A percentile compares a stretch with the other conserved stretches of the same genome.
phyloP scores from a whole-genome alignment of 108 stramenopile species.

The Cyclotella kingstonii region DNA sequence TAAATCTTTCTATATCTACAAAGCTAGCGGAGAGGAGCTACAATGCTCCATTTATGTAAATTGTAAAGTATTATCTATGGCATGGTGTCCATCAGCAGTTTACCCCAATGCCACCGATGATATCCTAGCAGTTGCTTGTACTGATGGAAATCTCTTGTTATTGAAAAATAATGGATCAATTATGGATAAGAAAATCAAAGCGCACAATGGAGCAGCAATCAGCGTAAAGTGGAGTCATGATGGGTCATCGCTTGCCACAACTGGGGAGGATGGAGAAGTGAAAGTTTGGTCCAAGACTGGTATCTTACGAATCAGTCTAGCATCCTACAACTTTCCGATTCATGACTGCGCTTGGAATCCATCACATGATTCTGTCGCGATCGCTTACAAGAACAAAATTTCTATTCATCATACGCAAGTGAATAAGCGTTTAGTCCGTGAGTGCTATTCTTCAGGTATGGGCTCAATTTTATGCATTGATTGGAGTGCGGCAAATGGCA shows the following conservation, averaged over 20 bases:
- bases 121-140: constrained; percentile 48
- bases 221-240: constrained; percentile 55
- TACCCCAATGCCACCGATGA: constrained; percentile 34
- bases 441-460: constrained; percentile 42
- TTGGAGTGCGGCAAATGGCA: constrained; percentile 47
- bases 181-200: constrained; percentile 56
- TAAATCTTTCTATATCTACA: not conserved
- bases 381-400: constrained; percentile 34
- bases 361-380: constrained; percentile 47
- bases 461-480: constrained; percentile 50
- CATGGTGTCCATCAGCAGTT: not conserved
- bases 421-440: constrained; percentile 42
- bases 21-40: not conserved
- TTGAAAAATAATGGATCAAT: constrained; percentile 44
- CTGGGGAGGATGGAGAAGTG: constrained; percentile 72
- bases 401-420: constrained; percentile 40
- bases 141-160: constrained; percentile 59
- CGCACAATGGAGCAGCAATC: constrained; percentile 47
- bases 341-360: constrained; percentile 55
- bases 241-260: constrained; percentile 56
- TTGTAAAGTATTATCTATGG: not conserved
- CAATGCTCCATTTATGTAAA: not conserved
- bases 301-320: constrained; percentile 55
- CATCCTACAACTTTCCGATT: constrained; percentile 39
- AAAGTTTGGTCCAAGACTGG: constrained; percentile 65